Evolutionary conservation across 2,329 filamentous ascomycete species (phyloP).

Genomic region (Davidsoniella virescens): DNA sequence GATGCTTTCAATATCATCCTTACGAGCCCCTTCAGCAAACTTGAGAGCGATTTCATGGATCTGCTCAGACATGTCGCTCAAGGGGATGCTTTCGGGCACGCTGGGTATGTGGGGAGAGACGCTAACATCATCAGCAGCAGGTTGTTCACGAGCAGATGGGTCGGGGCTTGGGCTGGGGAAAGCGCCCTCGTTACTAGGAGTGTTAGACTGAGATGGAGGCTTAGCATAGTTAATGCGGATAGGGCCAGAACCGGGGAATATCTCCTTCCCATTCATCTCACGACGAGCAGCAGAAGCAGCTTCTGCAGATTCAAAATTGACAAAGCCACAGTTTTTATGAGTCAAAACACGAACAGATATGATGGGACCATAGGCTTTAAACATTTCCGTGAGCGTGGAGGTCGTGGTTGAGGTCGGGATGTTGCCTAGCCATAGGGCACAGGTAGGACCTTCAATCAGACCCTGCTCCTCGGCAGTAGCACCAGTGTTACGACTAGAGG

Average conservation of each 20-base stretch:
- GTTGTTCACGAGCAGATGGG: conserved; percentile 44
- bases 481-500: conserved; percentile 50
- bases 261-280: conserved; percentile 87
- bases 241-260: conserved; percentile 89
- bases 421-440: conserved; percentile 90
- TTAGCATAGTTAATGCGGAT: conserved; percentile 96
- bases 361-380: conserved; percentile 82
- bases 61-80: conserved; percentile 65
- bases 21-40: conserved; percentile 53
- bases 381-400: conserved; percentile 87
- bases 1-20: conserved; percentile 62
- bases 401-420: conserved; percentile 95
- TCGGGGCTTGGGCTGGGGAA: conserved; percentile 87
- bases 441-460: conserved; percentile 66
- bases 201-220: conserved; percentile 76
- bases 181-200: conserved; percentile 73
- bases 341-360: conserved; percentile 85
- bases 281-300: conserved; percentile 81
- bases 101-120: conserved; percentile 26
- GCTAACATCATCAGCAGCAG: conserved; percentile 5
- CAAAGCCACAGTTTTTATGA: conserved; percentile 97
- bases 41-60: conserved; percentile 76
- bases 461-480: conserved; percentile 62
- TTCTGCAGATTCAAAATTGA: conserved; percentile 87
- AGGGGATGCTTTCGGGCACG: conserved; percentile 38